Evolutionary conservation across 805 yeast genomes (phyloP).

Genomic region (Nakazawaea wickerhamii): DNA sequence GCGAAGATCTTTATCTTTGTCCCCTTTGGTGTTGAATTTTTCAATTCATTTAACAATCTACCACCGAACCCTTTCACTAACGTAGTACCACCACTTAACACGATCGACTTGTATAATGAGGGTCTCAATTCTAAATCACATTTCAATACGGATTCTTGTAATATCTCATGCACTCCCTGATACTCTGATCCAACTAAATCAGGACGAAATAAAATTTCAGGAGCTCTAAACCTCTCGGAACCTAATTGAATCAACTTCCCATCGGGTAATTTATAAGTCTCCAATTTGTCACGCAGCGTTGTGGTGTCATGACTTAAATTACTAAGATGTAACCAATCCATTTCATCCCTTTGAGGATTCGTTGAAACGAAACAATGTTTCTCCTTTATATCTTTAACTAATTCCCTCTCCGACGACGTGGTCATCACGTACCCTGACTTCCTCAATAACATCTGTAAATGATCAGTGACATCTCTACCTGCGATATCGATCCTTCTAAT

Average conservation of each 20-base stretch:
- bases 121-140: slow-evolving; percentile 78
- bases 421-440: slow-evolving; percentile 58
- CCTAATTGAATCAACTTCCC: slow-evolving; percentile 67
- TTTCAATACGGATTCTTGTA: slow-evolving; percentile 57
- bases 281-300: slow-evolving; percentile 20
- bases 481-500: slow-evolving; percentile 75
- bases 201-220: slow-evolving; percentile 83
- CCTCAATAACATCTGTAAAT: slow-evolving; percentile 62
- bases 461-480: slow-evolving; percentile 80
- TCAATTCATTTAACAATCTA: slow-evolving; percentile 63
- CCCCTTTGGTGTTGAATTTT: slow-evolving; percentile 35
- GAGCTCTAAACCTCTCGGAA: slow-evolving; percentile 63
- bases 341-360: slow-evolving; percentile 28
- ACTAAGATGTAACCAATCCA: slow-evolving; percentile 13
- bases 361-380: slow-evolving; percentile 59
- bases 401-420: slow-evolving; percentile 77
- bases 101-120: slow-evolving; percentile 60
- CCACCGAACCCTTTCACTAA: slow-evolving; percentile 75
- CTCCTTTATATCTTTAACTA: slow-evolving; percentile 76
- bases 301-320: slow-evolving; percentile 14
- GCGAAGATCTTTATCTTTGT: slow-evolving; percentile 78
- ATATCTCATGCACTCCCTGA: slow-evolving; percentile 59
- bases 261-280: slow-evolving; percentile 69
- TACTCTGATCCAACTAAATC: slow-evolving; percentile 72
- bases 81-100: slow-evolving; percentile 84